Conservation (phyloP, 176 grass and related monocot genomes). For the Bolboschoenus planiculmis region DNA sequence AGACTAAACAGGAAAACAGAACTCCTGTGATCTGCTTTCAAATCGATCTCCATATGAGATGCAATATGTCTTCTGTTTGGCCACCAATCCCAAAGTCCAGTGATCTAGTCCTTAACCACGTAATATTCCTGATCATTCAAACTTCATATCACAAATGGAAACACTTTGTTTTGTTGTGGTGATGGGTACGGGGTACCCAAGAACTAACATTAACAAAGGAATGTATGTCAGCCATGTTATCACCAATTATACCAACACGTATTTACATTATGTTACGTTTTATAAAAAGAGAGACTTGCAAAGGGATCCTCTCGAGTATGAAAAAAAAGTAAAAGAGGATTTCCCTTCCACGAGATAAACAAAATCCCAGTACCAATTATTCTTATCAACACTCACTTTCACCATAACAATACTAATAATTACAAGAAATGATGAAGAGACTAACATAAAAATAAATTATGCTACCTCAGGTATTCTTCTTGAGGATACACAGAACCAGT, state of each 20-base stretch:
- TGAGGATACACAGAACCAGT: not conserved
- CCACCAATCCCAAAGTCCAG: not conserved
- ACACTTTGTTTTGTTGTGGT: not conserved
- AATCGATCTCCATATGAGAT: not conserved
- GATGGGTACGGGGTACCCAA: not conserved
- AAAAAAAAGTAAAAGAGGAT: not conserved
- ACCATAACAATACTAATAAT: not conserved
- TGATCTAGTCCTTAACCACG: not conserved
- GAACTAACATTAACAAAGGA: not conserved
- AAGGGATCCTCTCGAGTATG: not conserved
- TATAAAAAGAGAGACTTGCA: not conserved
- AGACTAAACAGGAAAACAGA: not conserved
- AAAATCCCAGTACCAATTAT: slow-evolving; percentile 1
- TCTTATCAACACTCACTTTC: not conserved
- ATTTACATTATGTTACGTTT: not conserved
- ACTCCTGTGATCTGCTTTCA: not conserved
- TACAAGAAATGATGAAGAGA: not conserved
- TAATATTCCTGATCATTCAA: not conserved
- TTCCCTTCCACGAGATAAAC: not conserved
- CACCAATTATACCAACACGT: not conserved
- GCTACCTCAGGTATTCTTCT: not conserved
- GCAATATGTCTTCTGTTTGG: not conserved
- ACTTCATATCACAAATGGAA: not conserved
- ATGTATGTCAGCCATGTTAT: not conserved
- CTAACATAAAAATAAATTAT: not conserved